These are phyloP conservation scores for Inga oerstediana DNA, from an alignment of 306 rosid genomes.

Conservation along the genomic window DNA sequence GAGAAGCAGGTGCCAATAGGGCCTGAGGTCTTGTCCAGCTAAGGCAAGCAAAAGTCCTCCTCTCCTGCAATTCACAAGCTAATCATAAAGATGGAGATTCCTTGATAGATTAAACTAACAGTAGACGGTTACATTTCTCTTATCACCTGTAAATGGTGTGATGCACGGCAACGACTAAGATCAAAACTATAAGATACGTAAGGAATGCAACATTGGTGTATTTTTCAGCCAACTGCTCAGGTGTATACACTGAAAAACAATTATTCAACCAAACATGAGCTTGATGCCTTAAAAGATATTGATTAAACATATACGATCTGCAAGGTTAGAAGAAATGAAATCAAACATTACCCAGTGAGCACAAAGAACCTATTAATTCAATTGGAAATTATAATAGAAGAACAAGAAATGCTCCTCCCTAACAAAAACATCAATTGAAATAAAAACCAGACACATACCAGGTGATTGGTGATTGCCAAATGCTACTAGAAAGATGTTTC, in stretches of 20 bases:
- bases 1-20: constrained; percentile 83
- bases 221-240: constrained; percentile 93
- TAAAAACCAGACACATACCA: constrained; percentile 48
- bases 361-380: constrained; percentile 20
- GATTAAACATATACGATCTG: not conserved
- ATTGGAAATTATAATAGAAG: constrained; percentile 5
- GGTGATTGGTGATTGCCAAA: constrained; percentile 99
- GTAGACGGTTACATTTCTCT: constrained; percentile 13
- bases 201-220: constrained; percentile 82
- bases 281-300: constrained; percentile 1
- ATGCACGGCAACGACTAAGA: constrained; percentile 70
- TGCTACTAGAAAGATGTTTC: constrained; percentile 87
- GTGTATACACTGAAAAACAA: constrained; percentile 82
- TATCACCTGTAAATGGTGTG: constrained; percentile 80
- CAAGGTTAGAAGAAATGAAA: not conserved
- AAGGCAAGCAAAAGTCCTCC: constrained; percentile 72
- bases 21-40: constrained; percentile 82
- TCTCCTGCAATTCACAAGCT: constrained; percentile 62
- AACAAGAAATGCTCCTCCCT: constrained; percentile 6
- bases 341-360: not conserved
- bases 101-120: constrained; percentile 14
- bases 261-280: constrained; percentile 34
- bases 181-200: constrained; percentile 72
- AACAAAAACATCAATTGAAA: constrained; percentile 14
- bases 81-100: constrained; percentile 17